A percentile compares a stretch with the other conserved stretches of the same genome.
Evolutionary conservation across 2,329 filamentous ascomycete genomes (phyloP).

Genomic region (Furcasterigmium furcatum): DNA sequence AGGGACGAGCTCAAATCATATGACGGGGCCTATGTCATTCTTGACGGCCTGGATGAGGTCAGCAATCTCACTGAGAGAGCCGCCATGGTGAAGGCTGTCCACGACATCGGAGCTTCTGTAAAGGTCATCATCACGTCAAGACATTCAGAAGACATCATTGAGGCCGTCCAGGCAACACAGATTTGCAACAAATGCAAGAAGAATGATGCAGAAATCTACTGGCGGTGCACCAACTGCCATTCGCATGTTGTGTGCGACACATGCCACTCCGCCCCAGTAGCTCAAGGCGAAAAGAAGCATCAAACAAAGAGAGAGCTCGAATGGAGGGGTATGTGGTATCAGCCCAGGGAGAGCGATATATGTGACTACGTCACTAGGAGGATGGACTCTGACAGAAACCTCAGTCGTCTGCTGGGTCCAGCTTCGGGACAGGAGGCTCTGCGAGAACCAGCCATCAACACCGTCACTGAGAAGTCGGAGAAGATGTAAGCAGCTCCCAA

Average conservation of each 20-base stretch:
- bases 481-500: not conserved
- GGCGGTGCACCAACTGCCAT: not conserved
- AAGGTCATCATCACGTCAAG: slow-evolving; percentile 3
- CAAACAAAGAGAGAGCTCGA: not conserved
- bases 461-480: not conserved
- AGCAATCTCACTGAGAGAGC: not conserved
- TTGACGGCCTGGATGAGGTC: slow-evolving; percentile 3
- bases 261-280: not conserved
- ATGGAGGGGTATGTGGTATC: not conserved
- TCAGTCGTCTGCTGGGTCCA: not conserved
- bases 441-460: not conserved
- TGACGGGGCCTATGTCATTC: not conserved
- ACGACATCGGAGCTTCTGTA: not conserved
- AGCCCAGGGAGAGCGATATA: not conserved
- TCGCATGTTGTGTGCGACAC: slow-evolving; percentile 1
- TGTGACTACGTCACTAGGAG: not conserved
- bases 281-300: not conserved
- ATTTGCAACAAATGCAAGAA: not conserved
- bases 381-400: not conserved
- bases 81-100: slow-evolving; percentile 1
- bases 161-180: slow-evolving; percentile 1
- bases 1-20: not conserved
- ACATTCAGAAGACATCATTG: not conserved
- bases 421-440: not conserved
- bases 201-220: not conserved